phyloP scores from a whole-genome alignment of 345 rosid species.

The Citropsis articulata region DNA sequence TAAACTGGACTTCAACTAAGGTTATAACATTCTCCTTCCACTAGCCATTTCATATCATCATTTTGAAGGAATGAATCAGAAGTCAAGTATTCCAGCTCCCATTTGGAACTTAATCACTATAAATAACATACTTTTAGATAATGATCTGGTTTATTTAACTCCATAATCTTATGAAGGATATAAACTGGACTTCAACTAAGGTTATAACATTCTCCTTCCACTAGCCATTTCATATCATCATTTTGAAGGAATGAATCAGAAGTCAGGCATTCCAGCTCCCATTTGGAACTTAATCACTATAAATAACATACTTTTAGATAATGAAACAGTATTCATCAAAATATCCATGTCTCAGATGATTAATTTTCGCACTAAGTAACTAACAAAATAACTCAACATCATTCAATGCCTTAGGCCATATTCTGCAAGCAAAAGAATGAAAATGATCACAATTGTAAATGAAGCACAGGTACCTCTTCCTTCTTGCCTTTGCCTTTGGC shows the following conservation, averaged over 20 bases:
- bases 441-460: background rate
- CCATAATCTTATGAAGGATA: background rate
- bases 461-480: slow-evolving; percentile 42
- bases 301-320: background rate
- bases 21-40: background rate
- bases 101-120: background rate
- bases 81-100: background rate
- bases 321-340: background rate
- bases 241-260: background rate
- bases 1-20: background rate
- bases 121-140: background rate
- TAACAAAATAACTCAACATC: background rate
- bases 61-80: background rate
- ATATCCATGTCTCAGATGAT: background rate
- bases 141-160: background rate
- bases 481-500: slow-evolving; percentile 42
- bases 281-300: background rate
- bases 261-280: background rate
- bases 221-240: background rate
- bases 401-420: background rate
- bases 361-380: background rate
- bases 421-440: background rate
- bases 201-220: background rate
- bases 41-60: background rate
- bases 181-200: background rate